Percentiles rank a stretch among this genome's conserved stretches.
These are phyloP conservation scores for Aspergillus cristatus DNA, from an alignment of 495 filamentous ascomycete species.

Conservation along the genomic window DNA sequence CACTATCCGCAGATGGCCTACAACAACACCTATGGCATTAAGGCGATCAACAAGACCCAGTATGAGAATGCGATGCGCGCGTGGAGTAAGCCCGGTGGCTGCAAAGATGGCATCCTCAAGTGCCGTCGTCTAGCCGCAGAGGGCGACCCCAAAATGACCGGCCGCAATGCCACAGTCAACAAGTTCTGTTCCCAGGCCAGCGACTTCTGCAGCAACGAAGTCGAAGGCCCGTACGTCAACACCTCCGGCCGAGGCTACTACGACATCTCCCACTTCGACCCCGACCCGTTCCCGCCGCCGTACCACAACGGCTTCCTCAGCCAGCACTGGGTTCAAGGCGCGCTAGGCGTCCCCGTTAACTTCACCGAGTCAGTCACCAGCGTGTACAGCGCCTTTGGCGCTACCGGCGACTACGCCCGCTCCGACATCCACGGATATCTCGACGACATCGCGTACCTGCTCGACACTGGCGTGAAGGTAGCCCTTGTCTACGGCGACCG, in stretches of 20 bases:
- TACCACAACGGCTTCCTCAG: constrained; percentile 58
- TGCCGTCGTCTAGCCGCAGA: constrained; percentile 34
- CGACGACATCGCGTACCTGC: constrained; percentile 41
- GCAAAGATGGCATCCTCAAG: constrained; percentile 45
- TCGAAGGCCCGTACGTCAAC: constrained; percentile 27
- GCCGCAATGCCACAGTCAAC: constrained; percentile 36
- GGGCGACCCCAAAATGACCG: constrained; percentile 36
- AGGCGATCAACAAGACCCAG: constrained; percentile 48
- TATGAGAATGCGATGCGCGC: constrained; percentile 40
- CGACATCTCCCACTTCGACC: constrained; percentile 46
- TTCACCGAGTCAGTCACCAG: constrained; percentile 45
- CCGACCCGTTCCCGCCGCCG: constrained; percentile 54
- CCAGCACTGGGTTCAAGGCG: constrained; percentile 49
- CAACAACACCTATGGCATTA: constrained; percentile 68
- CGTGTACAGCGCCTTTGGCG: constrained; percentile 43
- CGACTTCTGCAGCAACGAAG: constrained; percentile 24
- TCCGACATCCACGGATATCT: constrained; percentile 41
- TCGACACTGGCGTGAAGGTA: constrained; percentile 53
- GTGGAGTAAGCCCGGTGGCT: constrained; percentile 47
- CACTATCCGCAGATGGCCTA: constrained; percentile 59
- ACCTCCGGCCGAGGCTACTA: constrained; percentile 45
- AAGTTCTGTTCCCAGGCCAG: constrained; percentile 28
- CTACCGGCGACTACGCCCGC: constrained; percentile 37
- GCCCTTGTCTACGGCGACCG: constrained; percentile 59
- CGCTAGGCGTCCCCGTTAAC: constrained; percentile 59